Evolutionary conservation across 768 basidiomycete genomes (phyloP).

Genomic region (Mycena pura): DNA sequence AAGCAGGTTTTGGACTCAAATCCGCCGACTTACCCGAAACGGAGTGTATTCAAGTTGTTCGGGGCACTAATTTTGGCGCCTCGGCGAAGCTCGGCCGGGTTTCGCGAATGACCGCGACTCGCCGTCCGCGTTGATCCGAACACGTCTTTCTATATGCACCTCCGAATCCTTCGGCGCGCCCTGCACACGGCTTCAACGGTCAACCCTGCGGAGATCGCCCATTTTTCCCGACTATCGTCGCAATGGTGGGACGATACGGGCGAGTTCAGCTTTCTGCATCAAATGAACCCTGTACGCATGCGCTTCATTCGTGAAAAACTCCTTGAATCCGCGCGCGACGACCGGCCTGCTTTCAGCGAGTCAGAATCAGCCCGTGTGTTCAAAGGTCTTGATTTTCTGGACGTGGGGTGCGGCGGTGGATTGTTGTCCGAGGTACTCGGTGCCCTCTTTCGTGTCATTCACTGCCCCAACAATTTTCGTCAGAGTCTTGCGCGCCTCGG

Average conservation of each 20-base stretch:
- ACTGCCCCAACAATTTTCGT: not conserved
- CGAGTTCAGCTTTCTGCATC: constrained; percentile 87
- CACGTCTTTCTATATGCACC: too few relatives aligned
- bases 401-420: constrained; percentile 94
- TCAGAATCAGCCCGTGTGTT: constrained; percentile 49
- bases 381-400: constrained; percentile 69
- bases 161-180: constrained; percentile 4
- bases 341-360: constrained; percentile 44
- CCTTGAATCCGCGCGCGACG: constrained; percentile 65
- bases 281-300: constrained; percentile 93
- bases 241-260: constrained; percentile 96
- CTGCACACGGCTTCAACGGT: constrained; percentile 51
- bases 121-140: too few relatives aligned
- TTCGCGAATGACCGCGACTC: too few relatives aligned
- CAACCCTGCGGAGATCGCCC: constrained; percentile 83
- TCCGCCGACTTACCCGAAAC: too few relatives aligned
- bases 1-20: too few relatives aligned
- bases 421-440: constrained; percentile 81
- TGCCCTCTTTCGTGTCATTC: constrained; percentile 20
- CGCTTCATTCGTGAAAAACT: constrained; percentile 84
- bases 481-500: constrained; percentile 90
- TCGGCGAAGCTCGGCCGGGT: too few relatives aligned
- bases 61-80: too few relatives aligned
- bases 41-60: too few relatives aligned
- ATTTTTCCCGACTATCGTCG: constrained; percentile 89